These are phyloP conservation scores for Trebouxia sp. DNA, from an alignment of 139 green algal species.

Conservation along the genomic window DNA sequence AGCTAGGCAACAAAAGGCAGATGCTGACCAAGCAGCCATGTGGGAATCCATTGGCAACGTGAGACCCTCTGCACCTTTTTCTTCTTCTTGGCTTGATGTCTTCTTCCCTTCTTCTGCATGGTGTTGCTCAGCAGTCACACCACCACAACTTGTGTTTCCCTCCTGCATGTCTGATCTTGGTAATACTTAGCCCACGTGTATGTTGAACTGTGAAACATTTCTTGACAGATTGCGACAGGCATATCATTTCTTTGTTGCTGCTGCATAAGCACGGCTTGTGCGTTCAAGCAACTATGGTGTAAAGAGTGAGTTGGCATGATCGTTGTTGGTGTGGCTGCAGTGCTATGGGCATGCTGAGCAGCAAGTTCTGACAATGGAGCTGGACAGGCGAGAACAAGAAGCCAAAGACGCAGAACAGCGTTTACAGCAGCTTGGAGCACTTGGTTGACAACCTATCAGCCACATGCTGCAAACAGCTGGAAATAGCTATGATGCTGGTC, in stretches of 20 bases:
- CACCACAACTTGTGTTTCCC: too few species aligned
- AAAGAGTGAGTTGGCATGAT: too few species aligned
- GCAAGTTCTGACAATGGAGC: conserved; percentile 7
- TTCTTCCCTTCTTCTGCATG: too few species aligned
- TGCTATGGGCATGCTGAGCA: conserved; percentile 15
- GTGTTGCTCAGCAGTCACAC: too few species aligned
- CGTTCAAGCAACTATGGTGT: too few species aligned
- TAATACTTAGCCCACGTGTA: too few species aligned
- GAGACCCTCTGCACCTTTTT: background rate
- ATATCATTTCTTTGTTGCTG: too few species aligned
- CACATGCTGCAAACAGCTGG: background rate
- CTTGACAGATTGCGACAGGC: too few species aligned
- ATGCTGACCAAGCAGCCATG: conserved; percentile 17
- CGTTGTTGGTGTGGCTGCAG: conserved; percentile 15
- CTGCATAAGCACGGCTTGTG: too few species aligned
- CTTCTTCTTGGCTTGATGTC: too few species aligned
- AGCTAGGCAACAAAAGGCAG: background rate
- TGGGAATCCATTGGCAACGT: conserved; percentile 19
- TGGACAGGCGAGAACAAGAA: conserved; percentile 14
- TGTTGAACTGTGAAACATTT: too few species aligned
- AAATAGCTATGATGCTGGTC: background rate
- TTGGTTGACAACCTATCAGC: background rate
- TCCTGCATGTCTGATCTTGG: too few species aligned
- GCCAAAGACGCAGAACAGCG: background rate
- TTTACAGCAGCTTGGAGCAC: background rate